Evolutionary conservation across 192 early-diverging fungal species (phyloP).

Genomic region (Ambispora gerdemannii): DNA sequence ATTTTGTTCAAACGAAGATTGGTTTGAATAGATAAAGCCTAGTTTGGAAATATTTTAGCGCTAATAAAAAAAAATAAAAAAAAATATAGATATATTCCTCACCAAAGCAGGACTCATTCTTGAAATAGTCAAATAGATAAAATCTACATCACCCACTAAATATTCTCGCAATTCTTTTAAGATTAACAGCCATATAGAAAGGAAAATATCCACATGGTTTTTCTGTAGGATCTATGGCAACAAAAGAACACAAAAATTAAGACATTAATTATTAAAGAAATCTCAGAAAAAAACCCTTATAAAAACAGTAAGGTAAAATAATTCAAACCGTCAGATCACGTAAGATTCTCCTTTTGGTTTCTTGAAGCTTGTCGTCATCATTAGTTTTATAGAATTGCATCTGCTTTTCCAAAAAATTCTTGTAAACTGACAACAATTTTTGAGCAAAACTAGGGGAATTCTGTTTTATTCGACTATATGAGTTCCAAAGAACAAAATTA

Average conservation of each 20-base stretch:
- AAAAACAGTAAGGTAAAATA: too few species aligned
- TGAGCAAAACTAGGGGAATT: too few species aligned
- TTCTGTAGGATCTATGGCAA: neutral
- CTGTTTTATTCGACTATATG: too few species aligned
- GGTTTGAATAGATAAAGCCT: neutral
- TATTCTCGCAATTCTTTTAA: neutral
- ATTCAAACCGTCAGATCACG: neutral
- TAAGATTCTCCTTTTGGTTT: neutral
- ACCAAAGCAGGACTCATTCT: constrained; percentile 16
- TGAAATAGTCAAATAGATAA: constrained; percentile 6
- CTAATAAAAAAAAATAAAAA: neutral
- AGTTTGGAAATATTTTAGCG: neutral
- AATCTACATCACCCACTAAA: constrained; percentile 16
- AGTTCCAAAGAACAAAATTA: too few species aligned
- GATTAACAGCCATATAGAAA: neutral
- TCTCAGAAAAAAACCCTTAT: too few species aligned
- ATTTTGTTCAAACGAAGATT: constrained; percentile 1
- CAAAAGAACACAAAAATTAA: too few species aligned
- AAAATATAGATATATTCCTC: neutral
- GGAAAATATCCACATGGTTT: neutral
- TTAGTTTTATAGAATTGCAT: neutral
- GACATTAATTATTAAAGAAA: too few species aligned
- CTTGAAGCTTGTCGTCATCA: neutral
- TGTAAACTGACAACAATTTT: neutral
- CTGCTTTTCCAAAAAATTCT: neutral